Conservation (phyloP, 805 yeast genomes). For the Debaryomyces hansenii region DNA sequence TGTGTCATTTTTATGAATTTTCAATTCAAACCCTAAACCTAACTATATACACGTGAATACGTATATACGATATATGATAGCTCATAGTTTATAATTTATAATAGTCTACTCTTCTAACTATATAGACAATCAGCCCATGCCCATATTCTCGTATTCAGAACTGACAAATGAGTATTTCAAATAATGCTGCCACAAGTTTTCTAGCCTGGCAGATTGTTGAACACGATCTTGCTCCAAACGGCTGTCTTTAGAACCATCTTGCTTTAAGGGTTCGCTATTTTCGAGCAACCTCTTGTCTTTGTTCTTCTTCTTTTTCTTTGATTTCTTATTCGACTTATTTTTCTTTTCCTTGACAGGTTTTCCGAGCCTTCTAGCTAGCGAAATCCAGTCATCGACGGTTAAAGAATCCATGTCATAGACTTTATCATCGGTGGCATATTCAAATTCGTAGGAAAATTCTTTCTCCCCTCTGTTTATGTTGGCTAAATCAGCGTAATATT, state of each 20-base stretch:
- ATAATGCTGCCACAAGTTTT: constrained; percentile 57
- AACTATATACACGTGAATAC: constrained; percentile 8
- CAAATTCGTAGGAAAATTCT: constrained; percentile 58
- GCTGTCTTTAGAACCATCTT: no score
- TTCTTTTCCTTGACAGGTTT: constrained; percentile 29
- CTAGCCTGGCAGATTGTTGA: constrained; percentile 15
- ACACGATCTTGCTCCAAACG: no score
- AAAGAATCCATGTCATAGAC: constrained; percentile 54
- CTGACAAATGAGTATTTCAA: constrained; percentile 61
- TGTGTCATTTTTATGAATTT: background rate
- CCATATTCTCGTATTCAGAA: constrained; percentile 60
- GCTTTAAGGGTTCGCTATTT: no score
- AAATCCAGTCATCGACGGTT: constrained; percentile 63
- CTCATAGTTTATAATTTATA: background rate
- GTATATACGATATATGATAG: constrained; percentile 6
- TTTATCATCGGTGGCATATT: constrained; percentile 66
- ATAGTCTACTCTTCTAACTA: no score
- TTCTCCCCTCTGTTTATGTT: constrained; percentile 44
- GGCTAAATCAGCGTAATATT: constrained; percentile 67
- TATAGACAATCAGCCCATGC: constrained; percentile 29
- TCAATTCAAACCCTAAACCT: constrained; percentile 10
- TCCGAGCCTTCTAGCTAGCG: constrained; percentile 55
- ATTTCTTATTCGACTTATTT: constrained; percentile 6
- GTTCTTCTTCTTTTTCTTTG: constrained; percentile 8
- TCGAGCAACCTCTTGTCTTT: background rate